phyloP scores from a whole-genome alignment of 345 rosid species.

The Pugionium dolabratum region DNA sequence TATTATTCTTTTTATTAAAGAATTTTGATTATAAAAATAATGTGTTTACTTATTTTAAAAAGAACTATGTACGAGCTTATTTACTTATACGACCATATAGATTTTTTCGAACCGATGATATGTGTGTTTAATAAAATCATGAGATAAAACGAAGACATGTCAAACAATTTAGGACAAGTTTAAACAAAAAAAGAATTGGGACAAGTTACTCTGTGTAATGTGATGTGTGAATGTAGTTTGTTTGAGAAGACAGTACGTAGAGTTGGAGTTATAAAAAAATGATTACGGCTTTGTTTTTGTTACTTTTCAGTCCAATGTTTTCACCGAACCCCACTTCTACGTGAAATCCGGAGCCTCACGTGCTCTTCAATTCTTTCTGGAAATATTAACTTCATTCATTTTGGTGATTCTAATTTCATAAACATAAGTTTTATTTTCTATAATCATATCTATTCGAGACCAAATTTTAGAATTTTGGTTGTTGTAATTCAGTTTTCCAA shows the following conservation, averaged over 20 bases:
- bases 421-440: not conserved
- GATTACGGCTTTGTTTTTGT: slow-evolving; percentile 42
- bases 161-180: not conserved
- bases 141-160: slow-evolving; percentile 1
- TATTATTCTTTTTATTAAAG: not conserved
- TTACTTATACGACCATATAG: not conserved
- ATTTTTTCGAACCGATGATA: not conserved
- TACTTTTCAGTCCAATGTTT: slow-evolving; percentile 27
- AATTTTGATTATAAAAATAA: not conserved
- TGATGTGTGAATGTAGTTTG: slow-evolving; percentile 2
- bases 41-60: no score
- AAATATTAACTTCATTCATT: not conserved
- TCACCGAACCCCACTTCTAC: slow-evolving; percentile 47
- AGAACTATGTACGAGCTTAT: not conserved
- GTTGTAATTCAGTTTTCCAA: not conserved
- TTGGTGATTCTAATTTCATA: not conserved
- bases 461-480: not conserved
- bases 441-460: not conserved
- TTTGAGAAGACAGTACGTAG: slow-evolving; percentile 33
- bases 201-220: slow-evolving; percentile 4
- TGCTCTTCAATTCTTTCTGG: slow-evolving; percentile 30
- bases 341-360: slow-evolving; percentile 55
- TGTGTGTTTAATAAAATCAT: not conserved
- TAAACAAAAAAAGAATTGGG: not conserved
- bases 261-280: slow-evolving; percentile 28